Evolutionary conservation across 352 stramenopile genomes (phyloP).

Genomic region (Pythium rishiriense): DNA sequence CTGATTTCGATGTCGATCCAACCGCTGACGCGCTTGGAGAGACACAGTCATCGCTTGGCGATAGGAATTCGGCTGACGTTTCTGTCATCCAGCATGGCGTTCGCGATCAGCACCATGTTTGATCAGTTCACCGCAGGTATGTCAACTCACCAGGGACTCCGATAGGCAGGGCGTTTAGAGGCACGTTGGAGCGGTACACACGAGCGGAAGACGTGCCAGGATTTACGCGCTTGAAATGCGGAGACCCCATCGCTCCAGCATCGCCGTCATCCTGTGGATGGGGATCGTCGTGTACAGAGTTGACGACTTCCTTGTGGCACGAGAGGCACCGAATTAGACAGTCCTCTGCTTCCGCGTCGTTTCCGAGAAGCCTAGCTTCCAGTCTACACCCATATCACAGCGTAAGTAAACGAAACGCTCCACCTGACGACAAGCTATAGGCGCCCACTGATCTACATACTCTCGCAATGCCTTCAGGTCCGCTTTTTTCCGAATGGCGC

Average conservation of each 20-base stretch:
- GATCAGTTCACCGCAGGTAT: too few species aligned
- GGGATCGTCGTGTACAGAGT: slow-evolving; percentile 11
- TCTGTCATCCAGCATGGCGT: background rate
- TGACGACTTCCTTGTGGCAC: slow-evolving; percentile 64
- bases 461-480: slow-evolving; percentile 68
- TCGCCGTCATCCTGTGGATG: slow-evolving; percentile 30
- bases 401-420: background rate
- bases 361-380: slow-evolving; percentile 48
- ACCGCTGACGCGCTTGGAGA: background rate
- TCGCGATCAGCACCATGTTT: background rate
- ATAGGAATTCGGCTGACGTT: background rate
- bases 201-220: slow-evolving; percentile 44
- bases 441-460: slow-evolving; percentile 27
- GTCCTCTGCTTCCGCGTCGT: slow-evolving; percentile 54
- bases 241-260: slow-evolving; percentile 9
- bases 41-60: background rate
- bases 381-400: slow-evolving; percentile 36
- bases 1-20: slow-evolving; percentile 5
- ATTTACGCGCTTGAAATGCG: slow-evolving; percentile 47
- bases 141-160: slow-evolving; percentile 12
- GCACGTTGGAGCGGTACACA: slow-evolving; percentile 65
- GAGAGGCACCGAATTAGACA: slow-evolving; percentile 70
- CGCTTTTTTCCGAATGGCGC: slow-evolving; percentile 50
- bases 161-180: slow-evolving; percentile 47
- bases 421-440: background rate